Evolutionary conservation across 768 basidiomycete species (phyloP), one percentile per base, ranked within the genome.

Genomic region (Boletales sp.): DNA sequence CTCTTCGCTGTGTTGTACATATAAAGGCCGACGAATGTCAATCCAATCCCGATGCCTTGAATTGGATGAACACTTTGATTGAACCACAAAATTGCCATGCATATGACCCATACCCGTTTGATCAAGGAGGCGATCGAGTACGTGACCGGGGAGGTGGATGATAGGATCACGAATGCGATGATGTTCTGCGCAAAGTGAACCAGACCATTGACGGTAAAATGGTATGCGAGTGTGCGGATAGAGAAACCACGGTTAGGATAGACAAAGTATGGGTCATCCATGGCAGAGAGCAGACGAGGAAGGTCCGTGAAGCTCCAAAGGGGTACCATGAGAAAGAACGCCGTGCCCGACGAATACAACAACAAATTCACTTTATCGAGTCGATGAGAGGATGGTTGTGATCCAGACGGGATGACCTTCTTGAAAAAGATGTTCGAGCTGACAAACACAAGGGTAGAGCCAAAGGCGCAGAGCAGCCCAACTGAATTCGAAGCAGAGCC

Each of bases 381-480:
- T 69, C 92, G 93, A 65, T 87, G 87, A 4, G 79, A 69, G 18
- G 74, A 71, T 5, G 71, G 62, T 45, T 76, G 76, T 8, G 80
- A 76, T 40, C 63, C 59, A 19, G 74, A 67, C 2, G 97, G 97
- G 80, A 99, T 87, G 55, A 98, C 85, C 75, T 95, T 98, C 73
- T 99, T 99, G 80, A 95, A 97, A 69, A 94, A 97, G 60, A 99
- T 98, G 70, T 99, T 99, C 55, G 93, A 94, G 58, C 87, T 88
- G 54, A 99, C 97, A 66, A 99, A 98, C 56, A 99, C 85, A 50
- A 99, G 72, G 29, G 97, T 97, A 11, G 94, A 97, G 14, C 95
- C 95, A 63, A 99, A 94, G 4, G 97, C 95, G 68, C 90, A 97
- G 24, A 97, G 72, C n/a, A 99, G 71, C 12, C 97, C 97, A 24